Evolutionary conservation across 768 basidiomycete genomes (phyloP).

Genomic region (Serendipita sp.): DNA sequence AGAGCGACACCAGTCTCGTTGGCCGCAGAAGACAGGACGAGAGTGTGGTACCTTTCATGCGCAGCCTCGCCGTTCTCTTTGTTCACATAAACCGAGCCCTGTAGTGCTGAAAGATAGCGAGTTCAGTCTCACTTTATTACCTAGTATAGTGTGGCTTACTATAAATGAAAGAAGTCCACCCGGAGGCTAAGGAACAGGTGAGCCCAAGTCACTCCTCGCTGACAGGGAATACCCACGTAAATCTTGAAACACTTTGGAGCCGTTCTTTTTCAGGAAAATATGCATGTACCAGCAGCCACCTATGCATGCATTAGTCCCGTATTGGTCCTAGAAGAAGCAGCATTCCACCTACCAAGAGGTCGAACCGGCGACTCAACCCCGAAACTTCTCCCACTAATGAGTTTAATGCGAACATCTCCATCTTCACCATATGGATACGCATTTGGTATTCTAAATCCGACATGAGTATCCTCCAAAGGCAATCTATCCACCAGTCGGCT

Average conservation of each 20-base stretch:
- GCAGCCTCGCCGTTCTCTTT: constrained; percentile 21
- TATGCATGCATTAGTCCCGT: not conserved
- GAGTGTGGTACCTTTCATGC: constrained; percentile 54
- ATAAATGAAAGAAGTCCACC: constrained; percentile 85
- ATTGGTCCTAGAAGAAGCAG: not conserved
- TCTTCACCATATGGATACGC: constrained; percentile 57
- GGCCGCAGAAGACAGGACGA: constrained; percentile 53
- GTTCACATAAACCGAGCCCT: constrained; percentile 52
- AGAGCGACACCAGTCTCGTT: constrained; percentile 53
- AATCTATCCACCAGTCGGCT: constrained; percentile 13
- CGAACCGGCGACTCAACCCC: constrained; percentile 77
- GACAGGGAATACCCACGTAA: constrained; percentile 39
- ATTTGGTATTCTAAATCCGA: constrained; percentile 40
- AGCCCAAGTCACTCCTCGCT: not conserved
- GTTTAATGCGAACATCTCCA: constrained; percentile 55
- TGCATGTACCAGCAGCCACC: constrained; percentile 95
- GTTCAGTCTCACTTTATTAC: not conserved
- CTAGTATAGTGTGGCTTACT: constrained; percentile 28
- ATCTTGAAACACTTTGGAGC: constrained; percentile 56
- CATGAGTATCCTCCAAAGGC: not conserved
- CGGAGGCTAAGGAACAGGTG: constrained; percentile 33
- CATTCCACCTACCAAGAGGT: constrained; percentile 34
- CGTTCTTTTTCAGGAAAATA: constrained; percentile 45
- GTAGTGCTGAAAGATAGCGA: constrained; percentile 39
- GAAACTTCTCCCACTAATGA: constrained; percentile 81